Evolutionary conservation across 2,329 filamentous ascomycete species (phyloP).

Genomic region (Fusarium lateritium): DNA sequence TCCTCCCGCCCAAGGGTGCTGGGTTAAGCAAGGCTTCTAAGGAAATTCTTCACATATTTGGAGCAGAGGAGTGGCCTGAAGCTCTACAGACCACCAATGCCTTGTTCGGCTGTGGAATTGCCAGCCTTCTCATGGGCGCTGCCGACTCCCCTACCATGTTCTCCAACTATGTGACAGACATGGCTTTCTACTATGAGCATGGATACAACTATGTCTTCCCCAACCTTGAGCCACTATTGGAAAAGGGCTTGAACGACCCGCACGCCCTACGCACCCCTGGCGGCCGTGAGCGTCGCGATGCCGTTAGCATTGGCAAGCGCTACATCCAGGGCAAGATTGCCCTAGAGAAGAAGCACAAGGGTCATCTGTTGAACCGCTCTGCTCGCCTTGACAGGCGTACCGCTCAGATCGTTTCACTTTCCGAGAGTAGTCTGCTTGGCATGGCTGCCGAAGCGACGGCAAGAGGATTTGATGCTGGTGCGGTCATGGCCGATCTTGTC

Average conservation of each 20-base stretch:
- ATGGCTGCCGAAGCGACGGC: constrained; percentile 45
- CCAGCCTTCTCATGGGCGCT: constrained; percentile 45
- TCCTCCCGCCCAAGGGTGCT: constrained; percentile 41
- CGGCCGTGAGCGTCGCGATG: constrained; percentile 40
- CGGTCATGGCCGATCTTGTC: constrained; percentile 45
- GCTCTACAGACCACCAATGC: constrained; percentile 45
- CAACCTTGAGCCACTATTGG: constrained; percentile 35
- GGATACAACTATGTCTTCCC: constrained; percentile 48
- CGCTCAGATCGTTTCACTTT: constrained; percentile 44
- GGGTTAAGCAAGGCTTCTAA: constrained; percentile 37
- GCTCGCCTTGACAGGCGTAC: constrained; percentile 37
- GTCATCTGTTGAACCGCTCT: constrained; percentile 31
- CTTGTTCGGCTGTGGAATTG: constrained; percentile 44
- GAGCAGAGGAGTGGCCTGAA: constrained; percentile 42
- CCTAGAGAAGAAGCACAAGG: constrained; percentile 42
- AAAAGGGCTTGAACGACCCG: constrained; percentile 36
- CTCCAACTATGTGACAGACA: constrained; percentile 46
- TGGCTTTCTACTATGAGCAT: constrained; percentile 46
- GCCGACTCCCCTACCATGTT: constrained; percentile 44
- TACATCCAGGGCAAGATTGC: constrained; percentile 46
- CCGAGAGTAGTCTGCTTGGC: constrained; percentile 44
- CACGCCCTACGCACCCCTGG: constrained; percentile 41
- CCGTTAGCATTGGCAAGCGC: constrained; percentile 39
- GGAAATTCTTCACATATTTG: constrained; percentile 28
- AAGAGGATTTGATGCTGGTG: constrained; percentile 40